Base-by-base conservation (phyloP, 2,329 filamentous ascomycete genomes). In the Juglanconis sp. region DNA sequence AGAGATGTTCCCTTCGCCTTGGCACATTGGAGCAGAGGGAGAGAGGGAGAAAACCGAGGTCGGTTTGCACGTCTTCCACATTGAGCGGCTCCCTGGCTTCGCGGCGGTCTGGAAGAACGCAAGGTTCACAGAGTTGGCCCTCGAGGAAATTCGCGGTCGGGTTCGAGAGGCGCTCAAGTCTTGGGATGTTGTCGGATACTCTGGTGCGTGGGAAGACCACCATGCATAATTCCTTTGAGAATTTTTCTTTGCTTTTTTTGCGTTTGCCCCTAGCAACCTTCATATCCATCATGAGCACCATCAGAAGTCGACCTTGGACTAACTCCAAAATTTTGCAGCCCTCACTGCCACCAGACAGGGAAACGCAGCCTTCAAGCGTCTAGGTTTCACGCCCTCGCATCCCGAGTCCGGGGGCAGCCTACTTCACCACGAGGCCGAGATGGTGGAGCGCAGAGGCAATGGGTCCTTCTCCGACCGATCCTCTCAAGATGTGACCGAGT, bases 11-110 rank as follows among this genome's bases (percentile, higher is more conserved):
- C 54, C 61, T 8, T 13, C 44, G 5, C 5, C 10, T 15, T 9
- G 7, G 5, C 15, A 40, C 3, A 53, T 17, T 30, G 9, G 0
- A 13, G 13, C 15, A 11, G 4, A 6, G 30, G 10, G 24, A 6
- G 32, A 11, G 24, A 2, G 34, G 13, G 38, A 46, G 31, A 15
- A 31, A 34, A 32, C 24, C 7, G 32, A 32, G 46, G 61, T 63
- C 17, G 61, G 58, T 1, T 46, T 63, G 38, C 61, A 63, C 34
- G 58, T 63, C 2, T 63, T 57, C 1, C 61, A 63, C 11, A 40
- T 63, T 40, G 61, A 63, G 50, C 51, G 58, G 10, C 52, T 57
- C 30, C 13, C 42, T 4, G 47, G 9, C 2, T 35, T 48, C n/a
- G 44, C 32, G 31, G 13, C 15, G 5, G 35, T 5, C 9, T 11